phyloP scores from a whole-genome alignment of 176 grass and related monocot species.

The Eragrostis nindensis region DNA sequence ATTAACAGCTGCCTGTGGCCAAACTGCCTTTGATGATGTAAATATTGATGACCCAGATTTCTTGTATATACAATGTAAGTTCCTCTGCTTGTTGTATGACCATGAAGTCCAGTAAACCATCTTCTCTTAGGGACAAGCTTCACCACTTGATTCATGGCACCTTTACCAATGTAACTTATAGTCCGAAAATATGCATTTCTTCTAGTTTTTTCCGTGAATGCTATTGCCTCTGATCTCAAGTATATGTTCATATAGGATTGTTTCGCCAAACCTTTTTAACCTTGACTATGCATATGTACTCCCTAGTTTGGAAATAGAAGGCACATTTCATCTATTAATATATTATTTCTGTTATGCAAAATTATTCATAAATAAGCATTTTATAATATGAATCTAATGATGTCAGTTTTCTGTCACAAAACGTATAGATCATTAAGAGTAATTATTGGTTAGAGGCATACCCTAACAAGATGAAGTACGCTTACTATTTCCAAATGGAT shows the following conservation, averaged over 20 bases:
- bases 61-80: conserved; percentile 96
- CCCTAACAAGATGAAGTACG: background rate
- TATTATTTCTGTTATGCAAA: background rate
- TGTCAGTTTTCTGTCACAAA: background rate
- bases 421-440: background rate
- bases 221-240: background rate
- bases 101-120: conserved; percentile 17
- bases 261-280: background rate
- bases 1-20: conserved; percentile 46
- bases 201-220: background rate
- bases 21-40: conserved; percentile 82
- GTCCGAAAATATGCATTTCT: conserved; percentile 17
- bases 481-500: background rate
- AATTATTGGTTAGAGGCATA: background rate
- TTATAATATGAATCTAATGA: background rate
- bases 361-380: background rate
- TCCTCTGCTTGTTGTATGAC: conserved; percentile 23
- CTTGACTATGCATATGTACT: background rate
- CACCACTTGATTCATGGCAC: background rate
- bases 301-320: background rate
- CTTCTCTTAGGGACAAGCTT: conserved; percentile 4
- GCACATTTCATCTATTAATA: background rate
- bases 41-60: conserved; percentile 76
- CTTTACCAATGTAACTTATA: background rate
- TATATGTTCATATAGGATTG: background rate